phyloP scores from a whole-genome alignment of 2,329 filamentous ascomycete genomes.

The Penicillium vulpinum region DNA sequence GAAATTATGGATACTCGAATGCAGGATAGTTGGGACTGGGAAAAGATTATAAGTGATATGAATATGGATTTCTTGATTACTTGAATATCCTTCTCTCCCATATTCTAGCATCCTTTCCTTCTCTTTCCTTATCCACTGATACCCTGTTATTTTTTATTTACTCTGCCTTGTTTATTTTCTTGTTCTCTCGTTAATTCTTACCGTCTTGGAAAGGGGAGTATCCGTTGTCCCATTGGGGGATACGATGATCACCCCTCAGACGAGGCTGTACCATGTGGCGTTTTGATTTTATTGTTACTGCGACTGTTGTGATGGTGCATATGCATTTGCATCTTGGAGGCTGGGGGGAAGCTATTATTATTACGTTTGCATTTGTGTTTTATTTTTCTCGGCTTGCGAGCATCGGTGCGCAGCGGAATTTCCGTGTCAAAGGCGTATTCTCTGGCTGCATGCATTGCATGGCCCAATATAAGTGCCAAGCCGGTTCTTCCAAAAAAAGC shows the following conservation, averaged over 20 bases:
- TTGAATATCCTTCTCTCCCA: slow-evolving; percentile 34
- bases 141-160: slow-evolving; percentile 15
- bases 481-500: background rate
- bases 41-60: slow-evolving; percentile 58
- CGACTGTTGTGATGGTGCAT: slow-evolving; percentile 2
- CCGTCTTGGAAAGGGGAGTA: slow-evolving; percentile 2
- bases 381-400: slow-evolving; percentile 6
- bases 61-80: slow-evolving; percentile 64
- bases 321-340: slow-evolving; percentile 19
- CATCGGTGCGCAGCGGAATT: slow-evolving; percentile 1
- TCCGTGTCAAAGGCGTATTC: background rate
- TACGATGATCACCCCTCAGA: slow-evolving; percentile 15
- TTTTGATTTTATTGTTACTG: slow-evolving; percentile 10
- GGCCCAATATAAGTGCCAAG: background rate
- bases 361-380: slow-evolving; percentile 2
- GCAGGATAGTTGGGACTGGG: slow-evolving; percentile 64
- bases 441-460: background rate
- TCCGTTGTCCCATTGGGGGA: slow-evolving; percentile 3
- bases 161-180: slow-evolving; percentile 1
- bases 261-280: slow-evolving; percentile 22
- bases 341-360: background rate
- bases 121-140: slow-evolving; percentile 11
- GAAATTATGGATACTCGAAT: slow-evolving; percentile 59
- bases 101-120: background rate
- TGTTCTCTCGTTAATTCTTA: slow-evolving; percentile 1